These are phyloP conservation scores for Acacia crassicarpa DNA, from an alignment of 306 rosid species.

Conservation along the genomic window DNA sequence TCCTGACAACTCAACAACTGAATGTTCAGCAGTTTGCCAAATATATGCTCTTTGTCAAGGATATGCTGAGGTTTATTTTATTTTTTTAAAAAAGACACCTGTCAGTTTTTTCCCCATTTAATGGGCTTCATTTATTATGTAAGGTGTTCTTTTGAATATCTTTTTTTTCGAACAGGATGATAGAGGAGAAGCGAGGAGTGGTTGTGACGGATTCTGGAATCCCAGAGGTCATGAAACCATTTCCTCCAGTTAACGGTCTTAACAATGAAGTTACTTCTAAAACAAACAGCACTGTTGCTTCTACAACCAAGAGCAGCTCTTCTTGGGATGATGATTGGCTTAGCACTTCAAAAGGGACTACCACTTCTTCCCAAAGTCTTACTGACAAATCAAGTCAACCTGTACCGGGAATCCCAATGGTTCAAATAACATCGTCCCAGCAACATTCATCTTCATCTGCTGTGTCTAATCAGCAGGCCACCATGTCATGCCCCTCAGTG, in stretches of 20 bases:
- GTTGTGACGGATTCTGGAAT: constrained; percentile 71
- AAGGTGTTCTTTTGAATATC: constrained; percentile 1
- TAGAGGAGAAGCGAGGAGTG: constrained; percentile 97
- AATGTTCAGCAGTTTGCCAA: constrained; percentile 98
- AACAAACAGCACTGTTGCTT: constrained; percentile 39
- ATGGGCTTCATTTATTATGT: constrained; percentile 10
- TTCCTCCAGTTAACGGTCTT: constrained; percentile 56
- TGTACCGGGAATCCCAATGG: constrained; percentile 41
- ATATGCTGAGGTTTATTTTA: constrained; percentile 73
- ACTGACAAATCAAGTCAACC: constrained; percentile 38
- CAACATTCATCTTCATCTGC: constrained; percentile 37
- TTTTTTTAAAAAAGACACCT: background rate
- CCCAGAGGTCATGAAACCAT: constrained; percentile 62
- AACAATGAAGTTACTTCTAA: constrained; percentile 48
- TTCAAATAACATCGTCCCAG: constrained; percentile 45
- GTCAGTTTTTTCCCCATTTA: background rate
- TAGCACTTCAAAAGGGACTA: constrained; percentile 38
- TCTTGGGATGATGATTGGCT: constrained; percentile 99
- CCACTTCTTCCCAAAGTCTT: constrained; percentile 47
- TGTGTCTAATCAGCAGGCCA: constrained; percentile 56
- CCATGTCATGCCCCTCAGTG: constrained; percentile 69
- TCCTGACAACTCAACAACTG: constrained; percentile 85
- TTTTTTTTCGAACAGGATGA: constrained; percentile 57
- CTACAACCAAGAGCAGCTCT: constrained; percentile 51
- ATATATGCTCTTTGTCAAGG: constrained; percentile 97